Conservation (phyloP, 768 basidiomycete species). For the Boletus vinaceobasis region DNA sequence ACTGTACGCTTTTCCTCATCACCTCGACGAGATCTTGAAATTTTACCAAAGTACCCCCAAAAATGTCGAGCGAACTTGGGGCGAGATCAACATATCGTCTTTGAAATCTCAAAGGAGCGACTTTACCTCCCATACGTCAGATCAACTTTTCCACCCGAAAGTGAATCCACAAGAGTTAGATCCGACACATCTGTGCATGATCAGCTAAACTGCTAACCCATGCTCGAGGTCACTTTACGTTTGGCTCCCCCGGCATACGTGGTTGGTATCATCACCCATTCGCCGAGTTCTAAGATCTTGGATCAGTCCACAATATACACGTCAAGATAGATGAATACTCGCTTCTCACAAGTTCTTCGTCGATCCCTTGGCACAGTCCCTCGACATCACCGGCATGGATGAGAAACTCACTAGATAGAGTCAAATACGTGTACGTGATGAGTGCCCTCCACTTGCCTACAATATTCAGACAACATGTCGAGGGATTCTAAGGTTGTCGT, state of each 20-base stretch:
- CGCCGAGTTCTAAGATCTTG: conserved; percentile 62
- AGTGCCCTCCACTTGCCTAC: conserved; percentile 51
- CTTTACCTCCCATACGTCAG: conserved; percentile 38
- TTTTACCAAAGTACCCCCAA: conserved; percentile 61
- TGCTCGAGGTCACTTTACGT: conserved; percentile 42
- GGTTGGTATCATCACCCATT: conserved; percentile 89
- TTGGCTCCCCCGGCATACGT: conserved; percentile 98
- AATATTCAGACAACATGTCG: conserved; percentile 70
- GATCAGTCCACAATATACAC: conserved; percentile 8
- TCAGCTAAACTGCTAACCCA: neutral
- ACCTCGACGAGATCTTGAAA: conserved; percentile 51
- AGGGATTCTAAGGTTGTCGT: conserved; percentile 60
- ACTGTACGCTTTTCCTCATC: neutral
- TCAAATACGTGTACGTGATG: conserved; percentile 12
- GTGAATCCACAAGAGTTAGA: conserved; percentile 70
- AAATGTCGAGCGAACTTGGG: conserved; percentile 61
- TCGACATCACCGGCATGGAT: conserved; percentile 99
- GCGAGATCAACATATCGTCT: neutral
- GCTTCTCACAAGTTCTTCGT: conserved; percentile 83
- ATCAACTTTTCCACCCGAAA: conserved; percentile 76
- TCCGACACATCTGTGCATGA: conserved; percentile 65
- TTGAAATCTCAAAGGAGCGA: neutral
- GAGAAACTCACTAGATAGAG: conserved; percentile 73
- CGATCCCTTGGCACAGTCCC: conserved; percentile 94
- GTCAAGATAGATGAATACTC: conserved; percentile 24